Conservation (phyloP, 2,329 filamentous ascomycete species). For the Phyllosticta citribraziliensis region DNA sequence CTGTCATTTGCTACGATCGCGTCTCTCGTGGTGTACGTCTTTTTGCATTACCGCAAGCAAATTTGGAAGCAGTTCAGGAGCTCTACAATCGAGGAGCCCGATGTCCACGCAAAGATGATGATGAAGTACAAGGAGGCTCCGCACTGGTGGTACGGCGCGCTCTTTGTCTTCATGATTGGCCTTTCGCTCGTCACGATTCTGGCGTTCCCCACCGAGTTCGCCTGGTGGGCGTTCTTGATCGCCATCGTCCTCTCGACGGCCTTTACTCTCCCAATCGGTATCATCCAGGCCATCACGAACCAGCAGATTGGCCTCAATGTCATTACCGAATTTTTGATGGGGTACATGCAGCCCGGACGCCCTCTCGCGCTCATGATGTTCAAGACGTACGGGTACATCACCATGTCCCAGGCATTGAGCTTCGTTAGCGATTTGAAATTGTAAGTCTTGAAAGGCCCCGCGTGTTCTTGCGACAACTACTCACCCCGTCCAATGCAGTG, state of each 20-base stretch:
- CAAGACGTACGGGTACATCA: slow-evolving; percentile 26
- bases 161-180: slow-evolving; percentile 15
- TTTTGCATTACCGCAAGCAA: slow-evolving; percentile 20
- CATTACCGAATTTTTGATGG: slow-evolving; percentile 13
- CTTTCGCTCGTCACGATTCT: slow-evolving; percentile 20
- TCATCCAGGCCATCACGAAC: slow-evolving; percentile 16
- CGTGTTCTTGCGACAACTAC: slow-evolving; percentile 33
- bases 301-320: slow-evolving; percentile 13
- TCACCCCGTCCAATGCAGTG: slow-evolving; percentile 15
- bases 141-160: slow-evolving; percentile 19
- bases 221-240: slow-evolving; percentile 25
- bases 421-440: slow-evolving; percentile 25
- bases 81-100: slow-evolving; percentile 15
- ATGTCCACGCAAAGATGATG: slow-evolving; percentile 25
- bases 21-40: slow-evolving; percentile 12
- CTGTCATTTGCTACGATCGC: slow-evolving; percentile 18
- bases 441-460: slow-evolving; percentile 30
- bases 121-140: slow-evolving; percentile 21
- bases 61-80: slow-evolving; percentile 13
- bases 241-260: slow-evolving; percentile 15
- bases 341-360: slow-evolving; percentile 17
- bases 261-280: slow-evolving; percentile 20
- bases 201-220: slow-evolving; percentile 19
- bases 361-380: slow-evolving; percentile 32
- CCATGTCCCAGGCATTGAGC: slow-evolving; percentile 19